Evolutionary conservation across 768 basidiomycete species (phyloP).

Genomic region (Flagelloscypha sp.): DNA sequence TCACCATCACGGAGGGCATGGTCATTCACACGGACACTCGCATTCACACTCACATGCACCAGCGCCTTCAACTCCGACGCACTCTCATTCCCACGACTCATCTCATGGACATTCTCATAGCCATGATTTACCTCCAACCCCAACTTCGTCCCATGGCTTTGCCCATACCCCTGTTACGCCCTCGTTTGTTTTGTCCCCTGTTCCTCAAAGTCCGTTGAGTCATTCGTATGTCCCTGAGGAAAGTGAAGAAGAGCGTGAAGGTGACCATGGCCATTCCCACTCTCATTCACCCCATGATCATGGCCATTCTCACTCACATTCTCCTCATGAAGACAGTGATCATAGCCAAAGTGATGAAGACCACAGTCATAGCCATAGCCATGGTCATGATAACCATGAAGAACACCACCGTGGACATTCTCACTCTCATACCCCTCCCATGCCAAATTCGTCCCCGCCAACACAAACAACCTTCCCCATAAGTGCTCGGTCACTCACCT

Average conservation of each 20-base stretch:
- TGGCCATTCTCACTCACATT: slow-evolving; percentile 18
- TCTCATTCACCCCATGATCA: slow-evolving; percentile 14
- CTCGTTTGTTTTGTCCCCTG: no score
- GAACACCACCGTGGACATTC: slow-evolving; percentile 13
- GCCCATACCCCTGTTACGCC: no score
- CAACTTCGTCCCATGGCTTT: slow-evolving; percentile 14
- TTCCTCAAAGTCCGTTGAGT: no score
- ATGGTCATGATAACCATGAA: slow-evolving; percentile 10
- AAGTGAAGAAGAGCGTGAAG: not conserved
- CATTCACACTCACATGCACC: slow-evolving; percentile 21
- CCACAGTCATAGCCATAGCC: slow-evolving; percentile 14
- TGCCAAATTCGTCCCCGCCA: no score
- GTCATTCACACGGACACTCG: slow-evolving; percentile 22
- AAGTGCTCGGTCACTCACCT: no score
- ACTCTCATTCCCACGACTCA: slow-evolving; percentile 21
- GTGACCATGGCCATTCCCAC: slow-evolving; percentile 20
- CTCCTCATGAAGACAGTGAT: slow-evolving; percentile 13
- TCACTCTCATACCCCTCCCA: slow-evolving; percentile 14
- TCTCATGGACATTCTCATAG: slow-evolving; percentile 13
- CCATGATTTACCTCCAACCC: slow-evolving; percentile 10
- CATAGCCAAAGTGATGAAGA: slow-evolving; percentile 19
- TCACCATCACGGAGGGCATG: slow-evolving; percentile 64
- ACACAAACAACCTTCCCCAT: no score
- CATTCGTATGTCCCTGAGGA: slow-evolving; percentile 14
- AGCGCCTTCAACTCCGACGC: slow-evolving; percentile 10